A percentile compares a stretch with the other conserved stretches of the same genome.
These are phyloP conservation scores for Populus tomentosa DNA, from an alignment of 441 rosid genomes.

Conservation along the genomic window DNA sequence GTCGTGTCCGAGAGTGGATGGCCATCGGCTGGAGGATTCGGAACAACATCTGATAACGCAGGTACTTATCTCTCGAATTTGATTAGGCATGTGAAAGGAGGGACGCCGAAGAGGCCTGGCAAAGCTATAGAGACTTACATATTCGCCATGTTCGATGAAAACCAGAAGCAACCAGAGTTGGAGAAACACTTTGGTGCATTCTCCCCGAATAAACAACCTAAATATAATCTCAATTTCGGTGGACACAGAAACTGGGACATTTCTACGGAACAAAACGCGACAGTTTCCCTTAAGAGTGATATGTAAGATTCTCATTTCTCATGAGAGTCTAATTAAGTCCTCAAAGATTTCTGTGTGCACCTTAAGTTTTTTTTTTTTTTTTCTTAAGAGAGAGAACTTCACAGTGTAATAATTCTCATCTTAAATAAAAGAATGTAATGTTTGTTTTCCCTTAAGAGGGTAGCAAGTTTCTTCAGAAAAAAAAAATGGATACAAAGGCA, in stretches of 20 bases:
- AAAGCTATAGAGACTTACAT: constrained; percentile 45
- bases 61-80: constrained; percentile 37
- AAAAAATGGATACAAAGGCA: neutral
- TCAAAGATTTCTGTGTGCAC: neutral
- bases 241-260: neutral
- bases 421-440: neutral
- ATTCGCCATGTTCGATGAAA: constrained; percentile 62
- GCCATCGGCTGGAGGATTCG: constrained; percentile 48
- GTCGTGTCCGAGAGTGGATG: constrained; percentile 67
- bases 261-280: neutral
- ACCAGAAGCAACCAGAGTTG: constrained; percentile 40
- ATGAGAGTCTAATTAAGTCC: neutral
- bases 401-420: neutral
- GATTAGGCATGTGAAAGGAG: constrained; percentile 37
- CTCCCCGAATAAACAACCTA: constrained; percentile 37
- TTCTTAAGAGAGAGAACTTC: neutral
- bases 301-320: neutral
- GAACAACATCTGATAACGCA: constrained; percentile 33
- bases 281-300: neutral
- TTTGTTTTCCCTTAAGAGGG: neutral
- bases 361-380: neutral
- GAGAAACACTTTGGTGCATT: constrained; percentile 58
- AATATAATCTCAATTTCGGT: constrained; percentile 33
- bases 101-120: constrained; percentile 56
- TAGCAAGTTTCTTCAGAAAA: neutral